phyloP scores from a whole-genome alignment of 768 basidiomycete genomes.

The Udeniomyces megalosporus region DNA sequence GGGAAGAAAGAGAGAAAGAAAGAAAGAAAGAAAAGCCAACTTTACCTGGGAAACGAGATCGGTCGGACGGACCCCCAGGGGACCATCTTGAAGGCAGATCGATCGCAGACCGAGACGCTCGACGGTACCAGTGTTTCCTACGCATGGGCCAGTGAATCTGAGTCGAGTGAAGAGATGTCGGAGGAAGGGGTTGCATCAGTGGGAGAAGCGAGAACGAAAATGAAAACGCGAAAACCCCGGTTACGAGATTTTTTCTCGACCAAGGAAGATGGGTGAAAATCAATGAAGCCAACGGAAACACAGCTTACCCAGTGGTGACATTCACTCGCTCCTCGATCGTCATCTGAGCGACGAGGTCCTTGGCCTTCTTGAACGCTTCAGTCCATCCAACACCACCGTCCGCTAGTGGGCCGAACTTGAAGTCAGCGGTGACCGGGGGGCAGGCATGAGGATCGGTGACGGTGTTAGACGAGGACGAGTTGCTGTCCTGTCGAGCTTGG shows the following conservation, averaged over 20 bases:
- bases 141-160: slow-evolving; percentile 1
- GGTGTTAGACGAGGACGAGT: background rate
- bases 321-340: slow-evolving; percentile 14
- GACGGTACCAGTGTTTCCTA: slow-evolving; percentile 7
- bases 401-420: background rate
- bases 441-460: slow-evolving; percentile 1
- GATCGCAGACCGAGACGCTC: slow-evolving; percentile 1
- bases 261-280: too few relatives aligned
- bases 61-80: background rate
- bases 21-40: too few relatives aligned
- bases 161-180: too few relatives aligned
- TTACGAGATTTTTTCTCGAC: too few relatives aligned
- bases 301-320: background rate
- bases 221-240: too few relatives aligned
- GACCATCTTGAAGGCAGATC: slow-evolving; percentile 8
- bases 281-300: too few relatives aligned
- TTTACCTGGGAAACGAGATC: slow-evolving; percentile 1
- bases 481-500: background rate
- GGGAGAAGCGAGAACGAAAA: too few relatives aligned
- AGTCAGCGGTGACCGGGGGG: background rate
- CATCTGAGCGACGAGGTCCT: slow-evolving; percentile 11
- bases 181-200: too few relatives aligned
- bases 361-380: slow-evolving; percentile 9
- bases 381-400: slow-evolving; percentile 3
- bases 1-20: background rate